Percentiles rank a stretch among this genome's conserved stretches.
phyloP scores from a whole-genome alignment of 371 early-diverging fungal species.

The Homolaphlyctis polyrhiza region DNA sequence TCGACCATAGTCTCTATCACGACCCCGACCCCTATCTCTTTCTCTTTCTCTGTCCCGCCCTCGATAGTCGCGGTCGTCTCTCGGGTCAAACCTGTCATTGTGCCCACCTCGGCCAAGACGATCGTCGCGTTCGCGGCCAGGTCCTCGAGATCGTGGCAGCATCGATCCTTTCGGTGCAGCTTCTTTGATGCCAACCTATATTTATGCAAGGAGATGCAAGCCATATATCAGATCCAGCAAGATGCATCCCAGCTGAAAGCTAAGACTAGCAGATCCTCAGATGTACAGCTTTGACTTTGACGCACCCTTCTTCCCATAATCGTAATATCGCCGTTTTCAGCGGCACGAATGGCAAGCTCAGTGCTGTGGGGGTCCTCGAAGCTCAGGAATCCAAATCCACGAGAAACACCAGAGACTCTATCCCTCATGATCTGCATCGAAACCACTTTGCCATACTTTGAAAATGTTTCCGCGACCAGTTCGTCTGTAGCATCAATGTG shows the following conservation, averaged over 20 bases:
- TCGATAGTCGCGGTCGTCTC: not conserved
- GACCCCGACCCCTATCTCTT: too few relatives aligned
- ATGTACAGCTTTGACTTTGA: too few relatives aligned
- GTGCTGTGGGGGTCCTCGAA: slow-evolving; percentile 64
- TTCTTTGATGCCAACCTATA: not conserved
- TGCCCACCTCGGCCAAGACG: not conserved
- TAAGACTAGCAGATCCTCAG: too few relatives aligned
- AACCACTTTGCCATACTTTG: slow-evolving; percentile 44
- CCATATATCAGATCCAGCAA: slow-evolving; percentile 67
- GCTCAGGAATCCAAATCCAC: slow-evolving; percentile 89
- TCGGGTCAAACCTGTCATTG: not conserved
- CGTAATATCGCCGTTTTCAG: too few relatives aligned
- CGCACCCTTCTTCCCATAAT: too few relatives aligned
- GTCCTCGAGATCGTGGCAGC: too few relatives aligned
- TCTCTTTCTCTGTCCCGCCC: not conserved
- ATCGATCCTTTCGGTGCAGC: not conserved
- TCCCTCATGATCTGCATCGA: slow-evolving; percentile 86
- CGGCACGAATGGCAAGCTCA: too few relatives aligned
- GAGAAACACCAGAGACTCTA: slow-evolving; percentile 65
- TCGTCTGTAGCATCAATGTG: not conserved
- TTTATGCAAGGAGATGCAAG: not conserved
- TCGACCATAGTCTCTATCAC: not conserved
- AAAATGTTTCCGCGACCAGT: not conserved
- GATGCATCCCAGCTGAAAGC: too few relatives aligned
- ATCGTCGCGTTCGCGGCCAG: not conserved